Percentiles rank a stretch among this genome's conserved stretches.
These are phyloP conservation scores for Claviceps citrina DNA, from an alignment of 2,329 filamentous ascomycete genomes.

Conservation along the genomic window DNA sequence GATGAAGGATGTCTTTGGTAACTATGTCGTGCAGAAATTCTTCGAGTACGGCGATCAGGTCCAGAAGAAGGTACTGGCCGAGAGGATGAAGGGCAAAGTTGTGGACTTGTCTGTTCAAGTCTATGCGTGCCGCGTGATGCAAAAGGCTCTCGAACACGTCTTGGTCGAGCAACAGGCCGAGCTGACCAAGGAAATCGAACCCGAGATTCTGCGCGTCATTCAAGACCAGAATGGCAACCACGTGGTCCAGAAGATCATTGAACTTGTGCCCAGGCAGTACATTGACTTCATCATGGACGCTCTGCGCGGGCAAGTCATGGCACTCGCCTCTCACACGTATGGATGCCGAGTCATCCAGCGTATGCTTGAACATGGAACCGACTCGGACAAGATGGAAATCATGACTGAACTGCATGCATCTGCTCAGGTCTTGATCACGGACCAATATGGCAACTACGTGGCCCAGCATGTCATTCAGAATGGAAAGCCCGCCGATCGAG, in stretches of 20 bases:
- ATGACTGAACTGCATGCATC: constrained; percentile 65
- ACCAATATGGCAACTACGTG: constrained; percentile 93
- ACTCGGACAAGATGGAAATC: constrained; percentile 54
- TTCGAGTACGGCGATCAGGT: constrained; percentile 90
- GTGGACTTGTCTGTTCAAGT: constrained; percentile 67
- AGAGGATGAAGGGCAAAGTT: constrained; percentile 77
- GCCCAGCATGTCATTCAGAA: constrained; percentile 79
- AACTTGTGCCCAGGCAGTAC: constrained; percentile 59
- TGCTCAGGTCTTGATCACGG: constrained; percentile 57
- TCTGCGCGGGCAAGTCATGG: constrained; percentile 58
- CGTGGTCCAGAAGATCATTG: constrained; percentile 87
- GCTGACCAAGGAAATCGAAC: constrained; percentile 69
- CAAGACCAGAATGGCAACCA: constrained; percentile 90
- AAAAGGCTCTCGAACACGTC: constrained; percentile 86
- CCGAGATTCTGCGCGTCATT: constrained; percentile 60
- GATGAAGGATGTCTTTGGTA: constrained; percentile 94
- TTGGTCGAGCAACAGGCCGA: constrained; percentile 80
- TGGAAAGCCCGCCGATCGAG: constrained; percentile 56
- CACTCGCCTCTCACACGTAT: constrained; percentile 64
- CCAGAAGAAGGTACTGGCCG: constrained; percentile 77
- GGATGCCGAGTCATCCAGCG: constrained; percentile 89
- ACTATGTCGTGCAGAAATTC: constrained; percentile 96
- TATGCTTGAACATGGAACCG: constrained; percentile 69
- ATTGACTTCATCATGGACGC: constrained; percentile 75
- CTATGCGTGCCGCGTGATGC: constrained; percentile 90